Percentiles rank a stretch among this genome's conserved stretches.
Conservation (phyloP, 2,329 filamentous ascomycete genomes). For the Colletotrichum sp. region DNA sequence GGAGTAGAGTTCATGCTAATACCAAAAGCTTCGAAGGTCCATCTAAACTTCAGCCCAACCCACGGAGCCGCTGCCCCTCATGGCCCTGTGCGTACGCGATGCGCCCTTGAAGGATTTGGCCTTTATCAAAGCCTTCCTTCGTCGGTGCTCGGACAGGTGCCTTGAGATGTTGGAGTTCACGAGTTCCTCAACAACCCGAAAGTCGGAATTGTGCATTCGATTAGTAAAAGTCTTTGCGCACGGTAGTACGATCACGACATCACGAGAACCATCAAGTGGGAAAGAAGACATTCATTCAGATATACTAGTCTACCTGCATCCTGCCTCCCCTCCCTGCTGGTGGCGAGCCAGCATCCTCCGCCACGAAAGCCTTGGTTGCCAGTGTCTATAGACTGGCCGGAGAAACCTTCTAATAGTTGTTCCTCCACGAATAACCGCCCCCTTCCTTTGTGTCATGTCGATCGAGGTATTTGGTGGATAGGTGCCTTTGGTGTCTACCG, state of each 20-base stretch:
- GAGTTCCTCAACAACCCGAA: rapidly evolving
- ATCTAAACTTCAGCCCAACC: too few species aligned
- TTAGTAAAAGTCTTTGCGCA: neutral
- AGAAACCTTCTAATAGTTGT: too few species aligned
- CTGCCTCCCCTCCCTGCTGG: neutral
- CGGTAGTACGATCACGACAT: neutral
- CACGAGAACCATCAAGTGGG: neutral
- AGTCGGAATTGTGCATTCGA: neutral
- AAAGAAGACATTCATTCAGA: neutral
- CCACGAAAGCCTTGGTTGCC: neutral
- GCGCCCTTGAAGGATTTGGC: too few species aligned
- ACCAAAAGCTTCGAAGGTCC: too few species aligned
- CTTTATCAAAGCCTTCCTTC: too few species aligned
- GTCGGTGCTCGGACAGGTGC: too few species aligned
- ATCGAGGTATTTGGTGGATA: neutral
- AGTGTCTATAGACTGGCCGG: neutral
- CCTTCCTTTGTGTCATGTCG: too few species aligned
- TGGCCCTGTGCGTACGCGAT: too few species aligned
- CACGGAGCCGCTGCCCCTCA: too few species aligned
- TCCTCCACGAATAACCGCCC: too few species aligned
- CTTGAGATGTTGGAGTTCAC: neutral
- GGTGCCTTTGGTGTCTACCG: neutral
- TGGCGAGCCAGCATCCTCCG: neutral
- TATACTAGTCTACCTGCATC: neutral
- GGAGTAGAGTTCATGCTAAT: too few species aligned